Evolutionary conservation across 2,329 filamentous ascomycete genomes (phyloP).

Genomic region (Xylariaceae sp.): DNA sequence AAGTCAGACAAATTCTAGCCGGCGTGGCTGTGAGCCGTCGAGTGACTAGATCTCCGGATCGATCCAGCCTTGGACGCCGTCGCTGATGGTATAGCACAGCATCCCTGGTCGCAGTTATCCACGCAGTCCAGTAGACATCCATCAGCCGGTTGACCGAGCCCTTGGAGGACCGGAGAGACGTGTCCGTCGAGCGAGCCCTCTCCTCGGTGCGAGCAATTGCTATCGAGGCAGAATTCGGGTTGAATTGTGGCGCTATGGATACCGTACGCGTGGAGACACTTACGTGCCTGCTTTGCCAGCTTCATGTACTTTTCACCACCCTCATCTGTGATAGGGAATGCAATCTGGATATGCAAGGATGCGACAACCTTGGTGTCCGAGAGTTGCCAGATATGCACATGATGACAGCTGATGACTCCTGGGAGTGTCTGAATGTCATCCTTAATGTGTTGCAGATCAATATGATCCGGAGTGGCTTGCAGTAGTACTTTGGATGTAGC

Average conservation of each 20-base stretch:
- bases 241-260: slow-evolving; percentile 98
- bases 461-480: slow-evolving; percentile 86
- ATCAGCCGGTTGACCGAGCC: slow-evolving; percentile 22
- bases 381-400: slow-evolving; percentile 96
- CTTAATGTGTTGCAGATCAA: slow-evolving; percentile 85
- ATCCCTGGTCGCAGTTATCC: slow-evolving; percentile 45
- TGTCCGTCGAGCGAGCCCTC: slow-evolving; percentile 27
- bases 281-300: slow-evolving; percentile 74
- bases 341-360: slow-evolving; percentile 87
- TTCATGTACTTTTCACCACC: slow-evolving; percentile 83
- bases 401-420: slow-evolving; percentile 86
- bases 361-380: slow-evolving; percentile 93
- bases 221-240: slow-evolving; percentile 72
- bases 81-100: slow-evolving; percentile 34
- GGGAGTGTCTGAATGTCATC: slow-evolving; percentile 83
- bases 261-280: slow-evolving; percentile 89
- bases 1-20: too few species aligned
- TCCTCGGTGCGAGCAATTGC: slow-evolving; percentile 38
- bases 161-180: slow-evolving; percentile 16
- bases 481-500: slow-evolving; percentile 84
- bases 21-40: slow-evolving; percentile 30
- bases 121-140: slow-evolving; percentile 51
- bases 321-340: slow-evolving; percentile 81
- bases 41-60: slow-evolving; percentile 32
- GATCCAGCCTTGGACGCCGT: slow-evolving; percentile 29